A percentile compares a stretch with the other conserved stretches of the same genome.
Evolutionary conservation across 306 rosid species (phyloP).

Genomic region (Datisca glomerata): DNA sequence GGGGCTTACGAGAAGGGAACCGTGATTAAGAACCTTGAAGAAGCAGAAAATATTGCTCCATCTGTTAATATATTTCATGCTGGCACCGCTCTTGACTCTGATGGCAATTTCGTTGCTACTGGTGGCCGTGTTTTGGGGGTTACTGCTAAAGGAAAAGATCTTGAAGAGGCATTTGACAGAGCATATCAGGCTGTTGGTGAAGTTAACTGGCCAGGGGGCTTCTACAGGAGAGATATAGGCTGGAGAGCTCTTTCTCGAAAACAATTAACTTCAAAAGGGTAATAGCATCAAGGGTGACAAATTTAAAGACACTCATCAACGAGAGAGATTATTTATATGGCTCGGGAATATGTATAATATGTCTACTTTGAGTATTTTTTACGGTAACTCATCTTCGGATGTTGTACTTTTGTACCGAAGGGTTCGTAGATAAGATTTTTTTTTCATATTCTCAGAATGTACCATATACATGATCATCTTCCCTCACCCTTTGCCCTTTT

Average conservation of each 20-base stretch:
- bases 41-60: slow-evolving; percentile 63
- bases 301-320: too few species aligned
- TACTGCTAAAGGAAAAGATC: slow-evolving; percentile 70
- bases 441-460: too few species aligned
- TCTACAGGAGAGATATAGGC: slow-evolving; percentile 81
- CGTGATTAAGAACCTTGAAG: slow-evolving; percentile 58
- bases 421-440: too few species aligned
- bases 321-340: too few species aligned
- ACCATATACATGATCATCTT: too few species aligned
- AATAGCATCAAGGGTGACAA: too few species aligned
- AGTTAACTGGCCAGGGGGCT: slow-evolving; percentile 78
- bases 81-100: slow-evolving; percentile 67
- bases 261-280: slow-evolving; percentile 27
- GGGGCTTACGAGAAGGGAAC: slow-evolving; percentile 88
- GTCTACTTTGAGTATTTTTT: too few species aligned
- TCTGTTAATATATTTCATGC: slow-evolving; percentile 83
- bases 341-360: too few species aligned
- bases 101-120: slow-evolving; percentile 54
- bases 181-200: slow-evolving; percentile 65
- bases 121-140: slow-evolving; percentile 98
- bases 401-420: too few species aligned
- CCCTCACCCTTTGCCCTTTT: too few species aligned
- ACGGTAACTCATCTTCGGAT: too few species aligned
- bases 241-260: slow-evolving; percentile 84
- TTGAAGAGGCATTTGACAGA: slow-evolving; percentile 66